Evolutionary conservation across 2,329 filamentous ascomycete genomes (phyloP).

Genomic region (Fusarium protoensiforme): DNA sequence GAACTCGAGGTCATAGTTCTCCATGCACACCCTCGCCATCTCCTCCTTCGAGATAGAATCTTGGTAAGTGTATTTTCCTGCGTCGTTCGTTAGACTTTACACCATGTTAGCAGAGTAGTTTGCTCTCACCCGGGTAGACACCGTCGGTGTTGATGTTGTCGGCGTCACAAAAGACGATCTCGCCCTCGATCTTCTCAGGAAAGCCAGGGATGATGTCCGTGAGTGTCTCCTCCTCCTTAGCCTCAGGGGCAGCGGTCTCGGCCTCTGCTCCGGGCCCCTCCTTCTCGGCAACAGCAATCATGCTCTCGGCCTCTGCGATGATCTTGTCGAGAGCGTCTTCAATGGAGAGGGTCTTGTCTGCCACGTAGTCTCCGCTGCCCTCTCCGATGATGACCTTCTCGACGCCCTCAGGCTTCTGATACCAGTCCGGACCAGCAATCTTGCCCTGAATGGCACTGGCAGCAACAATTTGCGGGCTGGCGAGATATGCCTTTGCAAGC

Average conservation of each 20-base stretch:
- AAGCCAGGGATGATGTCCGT: conserved; percentile 88
- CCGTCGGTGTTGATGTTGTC: conserved; percentile 82
- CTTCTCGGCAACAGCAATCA: conserved; percentile 68
- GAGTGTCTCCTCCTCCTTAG: conserved; percentile 49
- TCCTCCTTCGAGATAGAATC: conserved; percentile 79
- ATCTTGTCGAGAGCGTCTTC: conserved; percentile 79
- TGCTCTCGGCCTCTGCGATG: conserved; percentile 73
- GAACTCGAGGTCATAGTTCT: conserved; percentile 88
- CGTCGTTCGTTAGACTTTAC: neutral
- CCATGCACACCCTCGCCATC: conserved; percentile 93
- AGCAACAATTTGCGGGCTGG: conserved; percentile 90
- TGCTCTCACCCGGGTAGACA: conserved; percentile 82
- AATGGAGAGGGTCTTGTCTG: conserved; percentile 73
- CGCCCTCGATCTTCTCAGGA: conserved; percentile 82
- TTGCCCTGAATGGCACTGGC: conserved; percentile 82
- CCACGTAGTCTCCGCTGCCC: conserved; percentile 72
- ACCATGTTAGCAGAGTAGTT: conserved; percentile 40
- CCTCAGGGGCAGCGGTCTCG: conserved; percentile 9
- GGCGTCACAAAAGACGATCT: conserved; percentile 76
- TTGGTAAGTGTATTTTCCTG: conserved; percentile 89
- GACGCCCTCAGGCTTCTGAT: conserved; percentile 75
- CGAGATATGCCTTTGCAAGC: conserved; percentile 82
- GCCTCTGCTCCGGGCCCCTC: neutral
- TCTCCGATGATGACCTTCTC: conserved; percentile 77
- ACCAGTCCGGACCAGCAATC: conserved; percentile 82